A percentile compares a stretch with the other conserved stretches of the same genome.
These are phyloP conservation scores for Kwoniella sp. DNA, from an alignment of 768 basidiomycete genomes.

Conservation along the genomic window DNA sequence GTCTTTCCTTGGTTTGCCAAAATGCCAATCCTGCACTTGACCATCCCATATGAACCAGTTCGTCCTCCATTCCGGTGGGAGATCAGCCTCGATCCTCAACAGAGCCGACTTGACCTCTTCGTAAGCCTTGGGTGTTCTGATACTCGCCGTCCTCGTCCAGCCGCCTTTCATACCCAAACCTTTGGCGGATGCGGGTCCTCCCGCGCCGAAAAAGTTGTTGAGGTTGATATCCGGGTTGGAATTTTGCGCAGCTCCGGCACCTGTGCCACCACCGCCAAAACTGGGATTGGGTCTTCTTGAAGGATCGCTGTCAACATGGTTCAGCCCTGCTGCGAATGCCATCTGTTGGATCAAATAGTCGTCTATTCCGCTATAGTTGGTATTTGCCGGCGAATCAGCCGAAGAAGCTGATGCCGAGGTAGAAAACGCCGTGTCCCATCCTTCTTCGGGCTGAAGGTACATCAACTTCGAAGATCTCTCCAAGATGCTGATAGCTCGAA, in stretches of 20 bases:
- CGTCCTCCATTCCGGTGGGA: conserved; percentile 37
- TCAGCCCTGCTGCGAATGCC: conserved; percentile 12
- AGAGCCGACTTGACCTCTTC: conserved; percentile 40
- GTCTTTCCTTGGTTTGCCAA: conserved; percentile 31
- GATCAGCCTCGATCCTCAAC: conserved; percentile 36
- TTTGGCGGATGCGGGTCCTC: neutral
- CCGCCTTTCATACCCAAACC: conserved; percentile 5
- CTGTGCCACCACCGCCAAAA: neutral
- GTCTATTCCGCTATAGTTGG: conserved; percentile 27
- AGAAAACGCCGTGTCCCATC: conserved; percentile 17
- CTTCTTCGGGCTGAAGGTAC: conserved; percentile 42
- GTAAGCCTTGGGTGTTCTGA: conserved; percentile 45
- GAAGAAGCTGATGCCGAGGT: neutral
- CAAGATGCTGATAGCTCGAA: conserved; percentile 38
- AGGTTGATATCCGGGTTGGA: neutral
- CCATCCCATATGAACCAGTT: conserved; percentile 47
- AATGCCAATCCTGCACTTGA: conserved; percentile 37
- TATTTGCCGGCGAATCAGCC: conserved; percentile 6
- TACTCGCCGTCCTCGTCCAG: conserved; percentile 38
- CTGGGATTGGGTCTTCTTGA: neutral
- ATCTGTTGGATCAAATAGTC: conserved; percentile 32
- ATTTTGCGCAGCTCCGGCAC: no score
- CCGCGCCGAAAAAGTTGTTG: neutral
- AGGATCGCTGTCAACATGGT: neutral
- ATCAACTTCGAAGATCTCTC: conserved; percentile 47